A percentile compares a stretch with the other conserved stretches of the same genome.
Conservation (phyloP, 352 stramenopile genomes). For the Salisapilia sapeloensis region DNA sequence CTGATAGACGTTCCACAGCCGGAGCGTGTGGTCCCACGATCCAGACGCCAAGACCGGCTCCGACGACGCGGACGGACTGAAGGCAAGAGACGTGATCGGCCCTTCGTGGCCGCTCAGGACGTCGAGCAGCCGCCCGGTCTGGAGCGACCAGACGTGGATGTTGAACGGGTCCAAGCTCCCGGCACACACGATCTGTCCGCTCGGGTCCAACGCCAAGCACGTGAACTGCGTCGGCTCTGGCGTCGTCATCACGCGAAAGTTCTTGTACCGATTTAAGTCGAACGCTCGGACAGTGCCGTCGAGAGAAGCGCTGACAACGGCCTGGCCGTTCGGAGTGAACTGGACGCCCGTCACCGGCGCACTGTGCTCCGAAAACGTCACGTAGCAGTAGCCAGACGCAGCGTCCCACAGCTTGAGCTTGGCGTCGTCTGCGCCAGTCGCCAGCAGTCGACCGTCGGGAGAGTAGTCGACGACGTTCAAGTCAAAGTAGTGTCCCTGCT, state of each 20-base stretch:
- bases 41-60: slow-evolving; percentile 86
- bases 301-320: slow-evolving; percentile 92
- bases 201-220: slow-evolving; percentile 94
- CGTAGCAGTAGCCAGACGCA: slow-evolving; percentile 96
- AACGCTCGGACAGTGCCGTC: slow-evolving; percentile 98
- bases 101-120: slow-evolving; percentile 96
- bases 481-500: slow-evolving; percentile 98
- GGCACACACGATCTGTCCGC: slow-evolving; percentile 91
- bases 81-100: slow-evolving; percentile 90
- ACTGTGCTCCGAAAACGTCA: slow-evolving; percentile 96
- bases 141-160: slow-evolving; percentile 96
- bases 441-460: slow-evolving; percentile 91
- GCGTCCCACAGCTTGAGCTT: slow-evolving; percentile 99
- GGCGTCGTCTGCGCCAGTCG: slow-evolving; percentile 95
- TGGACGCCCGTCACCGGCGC: slow-evolving; percentile 92
- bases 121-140: slow-evolving; percentile 94
- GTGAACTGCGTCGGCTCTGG: slow-evolving; percentile 96
- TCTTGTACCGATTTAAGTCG: slow-evolving; percentile 97
- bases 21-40: slow-evolving; percentile 98
- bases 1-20: slow-evolving; percentile 98
- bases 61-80: slow-evolving; percentile 62
- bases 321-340: slow-evolving; percentile 86
- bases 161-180: slow-evolving; percentile 94
- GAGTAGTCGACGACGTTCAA: slow-evolving; percentile 95
- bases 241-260: slow-evolving; percentile 96